Percentiles rank a stretch among this genome's conserved stretches.
Conservation (phyloP, 176 grass and related monocot species). For the Aegilops umbellulata region DNA sequence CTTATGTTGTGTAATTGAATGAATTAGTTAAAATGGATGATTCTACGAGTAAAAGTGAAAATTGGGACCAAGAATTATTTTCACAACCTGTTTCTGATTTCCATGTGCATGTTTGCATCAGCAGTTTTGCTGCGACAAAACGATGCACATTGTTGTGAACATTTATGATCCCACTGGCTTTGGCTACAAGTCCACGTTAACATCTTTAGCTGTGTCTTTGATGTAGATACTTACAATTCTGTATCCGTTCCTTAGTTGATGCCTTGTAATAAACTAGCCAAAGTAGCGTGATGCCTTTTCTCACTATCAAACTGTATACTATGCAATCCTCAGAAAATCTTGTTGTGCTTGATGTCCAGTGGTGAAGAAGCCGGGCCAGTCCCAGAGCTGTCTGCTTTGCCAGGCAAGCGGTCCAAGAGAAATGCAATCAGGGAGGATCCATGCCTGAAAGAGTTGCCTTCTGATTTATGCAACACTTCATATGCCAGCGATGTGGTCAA, state of each 20-base stretch:
- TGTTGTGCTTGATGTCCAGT: slow-evolving; percentile 43
- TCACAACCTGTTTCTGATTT: background rate
- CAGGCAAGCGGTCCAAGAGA: slow-evolving; percentile 17
- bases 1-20: background rate
- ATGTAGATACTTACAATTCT: background rate
- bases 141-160: background rate
- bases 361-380: slow-evolving; percentile 82
- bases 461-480: slow-evolving; percentile 34
- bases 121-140: background rate
- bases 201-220: background rate
- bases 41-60: background rate
- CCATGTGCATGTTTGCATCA: background rate
- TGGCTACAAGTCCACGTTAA: background rate
- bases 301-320: background rate
- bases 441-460: slow-evolving; percentile 38
- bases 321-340: slow-evolving; percentile 21
- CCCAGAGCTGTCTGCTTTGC: slow-evolving; percentile 38
- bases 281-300: background rate
- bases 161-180: background rate
- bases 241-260: background rate
- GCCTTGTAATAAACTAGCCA: background rate
- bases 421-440: slow-evolving; percentile 26
- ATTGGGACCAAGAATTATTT: background rate
- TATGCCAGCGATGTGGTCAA: slow-evolving; percentile 20
- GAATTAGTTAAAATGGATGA: background rate